Percentiles rank a stretch among this genome's conserved stretches.
Conservation (phyloP, 164 flowering plant genomes). For the Sextonia rubra region DNA sequence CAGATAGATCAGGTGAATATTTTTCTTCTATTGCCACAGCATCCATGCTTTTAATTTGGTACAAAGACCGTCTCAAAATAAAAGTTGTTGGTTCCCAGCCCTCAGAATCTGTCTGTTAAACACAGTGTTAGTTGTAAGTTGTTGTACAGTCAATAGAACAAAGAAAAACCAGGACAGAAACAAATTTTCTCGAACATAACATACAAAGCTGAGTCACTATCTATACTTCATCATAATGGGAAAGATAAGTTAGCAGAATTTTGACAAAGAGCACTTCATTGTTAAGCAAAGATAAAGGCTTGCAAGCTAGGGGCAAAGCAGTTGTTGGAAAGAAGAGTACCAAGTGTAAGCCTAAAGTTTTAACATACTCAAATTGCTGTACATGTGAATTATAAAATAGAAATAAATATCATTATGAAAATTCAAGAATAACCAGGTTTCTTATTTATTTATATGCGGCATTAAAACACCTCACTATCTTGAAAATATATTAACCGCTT, state of each 20-base stretch:
- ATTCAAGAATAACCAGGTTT: no score
- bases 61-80: conserved; percentile 53
- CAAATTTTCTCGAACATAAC: neutral
- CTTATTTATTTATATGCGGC: no score
- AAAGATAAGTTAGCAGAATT: no score
- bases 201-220: neutral
- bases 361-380: no score
- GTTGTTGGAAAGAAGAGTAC: neutral
- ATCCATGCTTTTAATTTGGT: conserved; percentile 60
- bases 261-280: neutral
- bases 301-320: neutral
- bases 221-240: neutral
- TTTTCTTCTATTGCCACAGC: conserved; percentile 46
- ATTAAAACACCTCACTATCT: neutral
- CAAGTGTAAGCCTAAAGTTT: no score
- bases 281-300: neutral
- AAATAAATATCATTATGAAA: no score
- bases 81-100: conserved; percentile 68
- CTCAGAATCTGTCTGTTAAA: conserved; percentile 64
- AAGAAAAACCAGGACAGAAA: neutral
- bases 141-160: neutral
- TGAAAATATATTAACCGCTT: neutral
- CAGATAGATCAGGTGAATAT: conserved; percentile 70
- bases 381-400: no score
- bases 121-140: neutral